Base-by-base conservation (phyloP, 2,329 filamentous ascomycete genomes). In the Torrubiella hemipterigena region DNA sequence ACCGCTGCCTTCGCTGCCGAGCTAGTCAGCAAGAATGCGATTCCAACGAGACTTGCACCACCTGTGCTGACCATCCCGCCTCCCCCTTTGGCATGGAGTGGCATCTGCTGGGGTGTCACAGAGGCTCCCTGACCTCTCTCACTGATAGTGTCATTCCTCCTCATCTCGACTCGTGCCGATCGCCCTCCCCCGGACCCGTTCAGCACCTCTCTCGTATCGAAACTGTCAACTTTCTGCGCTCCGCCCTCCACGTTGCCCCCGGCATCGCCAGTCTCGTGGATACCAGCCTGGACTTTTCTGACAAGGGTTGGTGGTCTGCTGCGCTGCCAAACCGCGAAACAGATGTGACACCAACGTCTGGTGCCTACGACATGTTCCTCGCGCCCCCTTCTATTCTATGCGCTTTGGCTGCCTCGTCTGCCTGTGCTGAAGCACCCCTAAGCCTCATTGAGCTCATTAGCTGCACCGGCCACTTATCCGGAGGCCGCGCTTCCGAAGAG, bases 401-500 rank as follows among this genome's bases (percentile, higher is more conserved):
- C 32, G 59, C 67, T 4, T 50, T 75, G 3, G 62, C 64, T 3
- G 61, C 61, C 6, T 71, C 67, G 38, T 63, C 61, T 55, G 71
- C 69, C 39, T 59, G 61, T 32, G 54, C 54, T 27, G 56, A 57
- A 6, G 62, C 60, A 7, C 53, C 59, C 3, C 71, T 68, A 42
- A 62, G 63, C 42, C 61, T 73, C 23, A 65, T 69, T 44, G 60
- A 67, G 22, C 53, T 75, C 1, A 49, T 75, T 28, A 61, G 59
- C 38, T 46, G 67, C 20, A 73, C 60, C 29, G 61, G 66, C 6
- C 56, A 55, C 27, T 46, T 73, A 31, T 69, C 68, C 3, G 45
- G 49, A 9, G 64, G 52, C 14, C 59, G 70, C 25, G 59, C 64
- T 17, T 51, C 52, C 4, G 70, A 75, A 41, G 59, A 62, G 18